Evolutionary conservation across 257 asterid genomes (phyloP), one percentile per base, ranked within the genome.

Genomic region (Lycium ferocissimum): DNA sequence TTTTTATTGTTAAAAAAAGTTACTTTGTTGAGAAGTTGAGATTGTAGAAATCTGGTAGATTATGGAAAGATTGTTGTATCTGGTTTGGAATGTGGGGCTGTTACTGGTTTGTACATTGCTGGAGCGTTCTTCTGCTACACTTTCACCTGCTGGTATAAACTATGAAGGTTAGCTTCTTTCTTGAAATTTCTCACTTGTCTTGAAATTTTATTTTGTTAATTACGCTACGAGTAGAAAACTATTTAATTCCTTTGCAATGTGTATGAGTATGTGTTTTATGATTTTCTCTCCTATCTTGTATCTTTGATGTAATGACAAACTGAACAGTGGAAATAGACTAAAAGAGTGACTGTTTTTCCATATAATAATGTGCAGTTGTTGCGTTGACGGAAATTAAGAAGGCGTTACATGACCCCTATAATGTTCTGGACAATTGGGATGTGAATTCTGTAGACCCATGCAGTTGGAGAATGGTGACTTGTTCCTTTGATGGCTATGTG

Each of bases 391-490:
- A 95, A 33, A 94, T 97, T 66, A 95, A 94, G 89, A 91, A 80
- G 63, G 93, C 82, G 65, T 90, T 97, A 47, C 89, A 82, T 17
- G 99, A 97, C 88, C 99, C 99, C 14, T 87, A 92, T 76, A 92
- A 97, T 90, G 97, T 92, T 79, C 86, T 97, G 92, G 98, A 92
- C 88, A 92, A 88, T 85, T 97, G 99, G 99, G 98, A 97, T 89
- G 90, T 89, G 57, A 95, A 90, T 91, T 95, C 99, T 33, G 99
- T 97, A 84, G 99, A 97, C 89, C 99, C 99, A 79, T 97, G 99
- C 90, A 90, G 98, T 88, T 97, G 99, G 99, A 93, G 98, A 86
- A 94, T 94, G 98, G 89, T 97, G 79, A 92, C 98, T 78, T 97
- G 99, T 83, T 87, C 97, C 22, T 20, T 57, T 76, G 98, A 94